A percentile compares a stretch with the other conserved stretches of the same genome.
These are phyloP conservation scores for Kwoniella shandongensis DNA, from an alignment of 768 basidiomycete genomes.

Conservation along the genomic window DNA sequence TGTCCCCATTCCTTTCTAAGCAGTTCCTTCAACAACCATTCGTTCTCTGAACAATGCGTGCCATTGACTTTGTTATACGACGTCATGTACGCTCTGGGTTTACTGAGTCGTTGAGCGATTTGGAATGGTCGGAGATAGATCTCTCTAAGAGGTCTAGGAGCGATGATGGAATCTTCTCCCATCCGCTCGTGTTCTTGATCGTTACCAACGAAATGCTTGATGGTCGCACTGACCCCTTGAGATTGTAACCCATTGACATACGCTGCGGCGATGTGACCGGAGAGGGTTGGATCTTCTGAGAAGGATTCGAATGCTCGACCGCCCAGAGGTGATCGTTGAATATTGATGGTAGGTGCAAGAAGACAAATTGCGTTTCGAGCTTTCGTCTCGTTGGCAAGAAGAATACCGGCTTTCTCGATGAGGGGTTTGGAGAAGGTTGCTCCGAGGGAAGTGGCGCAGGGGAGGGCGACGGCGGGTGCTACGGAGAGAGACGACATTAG, in stretches of 20 bases:
- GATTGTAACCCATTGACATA: slow-evolving; percentile 76
- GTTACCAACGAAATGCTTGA: slow-evolving; percentile 81
- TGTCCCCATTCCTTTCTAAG: slow-evolving; percentile 72
- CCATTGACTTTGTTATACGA: slow-evolving; percentile 61
- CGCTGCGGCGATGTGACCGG: slow-evolving; percentile 67
- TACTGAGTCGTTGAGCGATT: slow-evolving; percentile 59
- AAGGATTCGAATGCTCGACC: slow-evolving; percentile 54
- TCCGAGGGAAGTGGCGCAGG: slow-evolving; percentile 69
- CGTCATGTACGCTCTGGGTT: slow-evolving; percentile 59
- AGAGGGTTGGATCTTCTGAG: slow-evolving; percentile 64
- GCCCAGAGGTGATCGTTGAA: slow-evolving; percentile 61
- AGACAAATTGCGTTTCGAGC: slow-evolving; percentile 44
- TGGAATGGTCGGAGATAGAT: slow-evolving; percentile 68
- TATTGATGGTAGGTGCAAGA: slow-evolving; percentile 79
- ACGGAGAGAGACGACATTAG: background rate
- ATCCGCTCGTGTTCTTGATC: slow-evolving; percentile 78
- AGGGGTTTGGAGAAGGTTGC: slow-evolving; percentile 69
- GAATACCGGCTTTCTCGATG: slow-evolving; percentile 41
- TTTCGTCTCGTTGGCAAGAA: slow-evolving; percentile 20
- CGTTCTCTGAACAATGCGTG: slow-evolving; percentile 68
- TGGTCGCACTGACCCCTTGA: slow-evolving; percentile 70
- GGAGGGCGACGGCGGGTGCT: slow-evolving; percentile 64
- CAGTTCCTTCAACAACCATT: slow-evolving; percentile 62
- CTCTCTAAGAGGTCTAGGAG: slow-evolving; percentile 59
- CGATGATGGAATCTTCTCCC: slow-evolving; percentile 54